Evolutionary conservation across 2,329 filamentous ascomycete genomes (phyloP), one percentile per base, ranked within the genome.

Genomic region (Capronia americana): DNA sequence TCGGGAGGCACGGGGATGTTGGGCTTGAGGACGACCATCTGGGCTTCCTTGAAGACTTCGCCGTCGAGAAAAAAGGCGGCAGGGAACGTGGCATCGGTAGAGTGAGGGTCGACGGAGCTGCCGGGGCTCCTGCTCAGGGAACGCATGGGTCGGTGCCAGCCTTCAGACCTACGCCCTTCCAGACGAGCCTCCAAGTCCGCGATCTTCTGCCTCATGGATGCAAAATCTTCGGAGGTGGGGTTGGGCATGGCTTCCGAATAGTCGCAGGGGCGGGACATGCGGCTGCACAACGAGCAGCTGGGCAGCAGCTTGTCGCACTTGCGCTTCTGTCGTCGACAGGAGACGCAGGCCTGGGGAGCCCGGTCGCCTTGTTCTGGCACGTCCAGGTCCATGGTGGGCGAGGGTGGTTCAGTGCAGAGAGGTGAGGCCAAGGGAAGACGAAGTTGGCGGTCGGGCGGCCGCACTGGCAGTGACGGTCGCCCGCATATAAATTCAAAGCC

Each of bases 221-320:
- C 64, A 41, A 70, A 69, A 51, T 71, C 67, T 28, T 73, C 71
- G 8, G 69, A 59, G 54, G 50, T 66, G 5, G 70, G 69, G 28
- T 57, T 61, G 2, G 60, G 57, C 28, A 28, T 64, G 28, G n/a
- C 62, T 12, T 73, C 71, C 3, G 65, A 68, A 50, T 74, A 74
- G 46, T 71, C 67, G 62, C 72, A 74, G 8, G 61, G n/a, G 26
- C 72, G 65, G 24, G 59, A 61, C 68, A 74, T 69, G 24, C 81
- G 76, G 23, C 71, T 70, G 73, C 84, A 86, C 3, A 85, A 76
- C 2, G 77, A 74, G 72, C 84, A 86, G 17, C 75, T 72, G 14
- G 84, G 84, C 1, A 85, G 69, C 4, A 69, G 71, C 74, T 85
- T 86, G 77, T 83, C 80, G 72, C 84, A 86, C 76, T 80, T 82